Conservation (phyloP, 805 yeast genomes). For the Ogataea nonfermentans region DNA sequence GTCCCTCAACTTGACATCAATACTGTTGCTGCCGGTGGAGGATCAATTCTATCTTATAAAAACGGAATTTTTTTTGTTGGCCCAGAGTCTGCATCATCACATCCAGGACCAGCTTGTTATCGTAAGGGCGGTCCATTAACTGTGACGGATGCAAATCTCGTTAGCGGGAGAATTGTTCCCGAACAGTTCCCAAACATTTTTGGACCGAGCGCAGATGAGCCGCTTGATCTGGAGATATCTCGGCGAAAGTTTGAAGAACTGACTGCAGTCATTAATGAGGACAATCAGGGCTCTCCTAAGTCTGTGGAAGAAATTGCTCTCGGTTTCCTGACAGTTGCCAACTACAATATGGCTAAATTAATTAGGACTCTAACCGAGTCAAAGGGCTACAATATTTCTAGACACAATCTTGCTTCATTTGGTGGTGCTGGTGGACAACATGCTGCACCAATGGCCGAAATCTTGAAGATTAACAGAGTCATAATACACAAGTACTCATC, state of each 20-base stretch:
- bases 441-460: conserved; percentile 68
- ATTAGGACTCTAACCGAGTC: conserved; percentile 78
- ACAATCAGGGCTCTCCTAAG: conserved; percentile 34
- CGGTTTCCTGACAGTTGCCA: conserved; percentile 78
- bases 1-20: conserved; percentile 36
- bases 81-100: conserved; percentile 10
- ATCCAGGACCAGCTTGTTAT: conserved; percentile 12
- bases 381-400: conserved; percentile 61
- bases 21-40: conserved; percentile 12
- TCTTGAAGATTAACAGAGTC: conserved; percentile 61
- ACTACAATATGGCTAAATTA: conserved; percentile 81
- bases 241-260: conserved; percentile 35
- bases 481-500: conserved; percentile 68
- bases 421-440: conserved; percentile 94
- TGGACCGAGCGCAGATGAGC: conserved; percentile 8
- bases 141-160: conserved; percentile 9
- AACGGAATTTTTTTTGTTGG: conserved; percentile 9
- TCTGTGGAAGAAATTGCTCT: conserved; percentile 66
- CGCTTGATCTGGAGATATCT: conserved; percentile 6
- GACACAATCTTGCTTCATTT: conserved; percentile 69
- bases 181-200: conserved; percentile 9
- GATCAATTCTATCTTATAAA: conserved; percentile 6
- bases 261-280: conserved; percentile 50
- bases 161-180: conserved; percentile 10
- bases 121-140: conserved; percentile 10